A percentile compares a stretch with the other conserved stretches of the same genome.
phyloP scores from a whole-genome alignment of 192 early-diverging fungal genomes.

The Mortierella hygrophila region DNA sequence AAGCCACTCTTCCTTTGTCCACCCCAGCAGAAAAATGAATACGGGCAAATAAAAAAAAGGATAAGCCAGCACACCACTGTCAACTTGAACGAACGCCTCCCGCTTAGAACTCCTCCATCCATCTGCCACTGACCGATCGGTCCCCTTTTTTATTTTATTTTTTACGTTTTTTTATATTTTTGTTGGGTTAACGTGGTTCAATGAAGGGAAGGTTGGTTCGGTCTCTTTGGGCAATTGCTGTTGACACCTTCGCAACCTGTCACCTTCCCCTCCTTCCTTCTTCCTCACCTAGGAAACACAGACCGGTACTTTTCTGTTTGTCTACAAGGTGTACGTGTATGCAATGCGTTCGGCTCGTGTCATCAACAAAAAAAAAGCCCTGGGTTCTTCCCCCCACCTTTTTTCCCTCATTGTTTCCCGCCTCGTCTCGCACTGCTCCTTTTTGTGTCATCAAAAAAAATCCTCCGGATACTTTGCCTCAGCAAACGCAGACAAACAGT shows the following conservation, averaged over 20 bases:
- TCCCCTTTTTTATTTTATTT: background rate
- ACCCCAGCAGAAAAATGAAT: too few relatives aligned
- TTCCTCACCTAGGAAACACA: background rate
- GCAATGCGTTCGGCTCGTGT: background rate
- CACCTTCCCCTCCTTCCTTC: too few relatives aligned
- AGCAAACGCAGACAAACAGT: background rate
- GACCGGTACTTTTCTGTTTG: background rate
- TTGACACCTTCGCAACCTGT: background rate
- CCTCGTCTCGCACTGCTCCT: background rate
- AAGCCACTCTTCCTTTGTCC: background rate
- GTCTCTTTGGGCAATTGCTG: background rate
- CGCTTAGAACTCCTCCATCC: conserved; percentile 4
- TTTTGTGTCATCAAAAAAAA: background rate
- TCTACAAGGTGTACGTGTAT: background rate
- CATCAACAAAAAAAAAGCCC: background rate
- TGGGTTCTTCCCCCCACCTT: background rate
- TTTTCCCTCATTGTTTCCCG: background rate
- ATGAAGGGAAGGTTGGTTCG: too few relatives aligned
- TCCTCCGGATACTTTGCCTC: background rate
- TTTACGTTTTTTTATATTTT: background rate
- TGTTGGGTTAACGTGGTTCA: background rate
- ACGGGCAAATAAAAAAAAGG: too few relatives aligned
- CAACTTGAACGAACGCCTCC: background rate
- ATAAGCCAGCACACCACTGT: too few relatives aligned
- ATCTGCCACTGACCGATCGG: background rate